phyloP scores from a whole-genome alignment of 495 filamentous ascomycete genomes.

The Penicillium ucsense region DNA sequence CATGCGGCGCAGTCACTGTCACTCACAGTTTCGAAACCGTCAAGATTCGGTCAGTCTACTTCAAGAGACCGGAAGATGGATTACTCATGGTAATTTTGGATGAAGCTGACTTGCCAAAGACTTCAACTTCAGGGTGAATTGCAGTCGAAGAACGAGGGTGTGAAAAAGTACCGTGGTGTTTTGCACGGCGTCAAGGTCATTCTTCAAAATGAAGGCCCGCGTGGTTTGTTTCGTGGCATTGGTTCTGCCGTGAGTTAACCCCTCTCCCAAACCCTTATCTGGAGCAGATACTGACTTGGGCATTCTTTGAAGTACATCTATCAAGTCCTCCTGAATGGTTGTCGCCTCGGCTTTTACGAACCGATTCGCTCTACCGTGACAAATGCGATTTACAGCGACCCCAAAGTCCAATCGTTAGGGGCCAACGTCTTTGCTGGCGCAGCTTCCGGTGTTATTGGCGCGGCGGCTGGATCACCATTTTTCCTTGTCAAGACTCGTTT shows the following conservation, averaged over 20 bases:
- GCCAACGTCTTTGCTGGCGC: constrained; percentile 93
- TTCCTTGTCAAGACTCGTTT: constrained; percentile 98
- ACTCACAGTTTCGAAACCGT: constrained; percentile 98
- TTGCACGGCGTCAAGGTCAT: constrained; percentile 89
- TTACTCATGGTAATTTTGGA: not conserved
- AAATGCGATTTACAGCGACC: constrained; percentile 56
- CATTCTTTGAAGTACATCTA: constrained; percentile 65
- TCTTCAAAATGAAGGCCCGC: constrained; percentile 77
- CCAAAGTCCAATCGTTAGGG: constrained; percentile 65
- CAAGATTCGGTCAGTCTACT: constrained; percentile 71
- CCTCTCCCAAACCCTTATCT: not conserved
- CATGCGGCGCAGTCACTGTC: constrained; percentile 93
- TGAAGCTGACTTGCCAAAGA: constrained; percentile 27
- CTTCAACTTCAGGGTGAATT: constrained; percentile 97
- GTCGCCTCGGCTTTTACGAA: constrained; percentile 95
- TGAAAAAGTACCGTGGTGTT: constrained; percentile 83
- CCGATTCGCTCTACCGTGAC: constrained; percentile 68
- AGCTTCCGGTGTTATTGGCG: constrained; percentile 77
- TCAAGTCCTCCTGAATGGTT: constrained; percentile 93
- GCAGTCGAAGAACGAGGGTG: constrained; percentile 71
- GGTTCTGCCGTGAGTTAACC: constrained; percentile 59
- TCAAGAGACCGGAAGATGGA: too few species aligned
- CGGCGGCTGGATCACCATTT: constrained; percentile 85
- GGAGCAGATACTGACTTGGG: not conserved
- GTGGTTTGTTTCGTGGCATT: constrained; percentile 80